Conservation (phyloP, 75 land plant genomes). For the Larix kaempferi region DNA sequence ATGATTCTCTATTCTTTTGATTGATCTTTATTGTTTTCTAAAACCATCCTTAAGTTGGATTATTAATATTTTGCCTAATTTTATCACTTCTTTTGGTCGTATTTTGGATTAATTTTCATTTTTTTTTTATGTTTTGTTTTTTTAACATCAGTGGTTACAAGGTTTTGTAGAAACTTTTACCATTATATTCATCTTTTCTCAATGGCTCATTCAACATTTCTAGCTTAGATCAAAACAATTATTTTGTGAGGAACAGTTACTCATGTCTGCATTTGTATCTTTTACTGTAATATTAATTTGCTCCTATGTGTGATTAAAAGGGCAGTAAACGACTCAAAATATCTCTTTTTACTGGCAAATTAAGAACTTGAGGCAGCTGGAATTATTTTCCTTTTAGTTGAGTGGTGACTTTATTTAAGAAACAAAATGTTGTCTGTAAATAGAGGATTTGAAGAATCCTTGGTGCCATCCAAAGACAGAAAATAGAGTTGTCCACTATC, state of each 20-base stretch:
- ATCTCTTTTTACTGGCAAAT: not conserved
- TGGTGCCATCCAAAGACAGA: slow-evolving; percentile 44
- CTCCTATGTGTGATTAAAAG: not conserved
- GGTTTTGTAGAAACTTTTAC: too few relatives aligned
- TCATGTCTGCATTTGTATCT: not conserved
- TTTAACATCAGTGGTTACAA: too few relatives aligned
- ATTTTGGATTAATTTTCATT: too few relatives aligned
- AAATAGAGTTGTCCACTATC: slow-evolving; percentile 38
- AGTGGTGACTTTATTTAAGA: not conserved
- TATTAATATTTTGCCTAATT: too few relatives aligned
- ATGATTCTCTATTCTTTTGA: too few relatives aligned
- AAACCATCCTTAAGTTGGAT: too few relatives aligned
- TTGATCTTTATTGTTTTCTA: too few relatives aligned
- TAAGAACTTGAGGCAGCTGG: not conserved
- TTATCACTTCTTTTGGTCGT: too few relatives aligned
- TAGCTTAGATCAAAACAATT: not conserved
- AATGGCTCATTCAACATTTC: not conserved
- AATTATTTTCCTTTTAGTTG: not conserved
- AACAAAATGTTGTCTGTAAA: slow-evolving; percentile 38
- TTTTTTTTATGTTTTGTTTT: too few relatives aligned
- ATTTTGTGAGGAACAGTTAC: not conserved
- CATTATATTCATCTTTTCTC: not conserved
- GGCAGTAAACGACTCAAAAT: not conserved
- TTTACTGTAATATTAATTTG: not conserved
- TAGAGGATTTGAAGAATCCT: slow-evolving; percentile 34